Conservation (phyloP, 257 asterid genomes). For the Orobanche coerulescens region DNA sequence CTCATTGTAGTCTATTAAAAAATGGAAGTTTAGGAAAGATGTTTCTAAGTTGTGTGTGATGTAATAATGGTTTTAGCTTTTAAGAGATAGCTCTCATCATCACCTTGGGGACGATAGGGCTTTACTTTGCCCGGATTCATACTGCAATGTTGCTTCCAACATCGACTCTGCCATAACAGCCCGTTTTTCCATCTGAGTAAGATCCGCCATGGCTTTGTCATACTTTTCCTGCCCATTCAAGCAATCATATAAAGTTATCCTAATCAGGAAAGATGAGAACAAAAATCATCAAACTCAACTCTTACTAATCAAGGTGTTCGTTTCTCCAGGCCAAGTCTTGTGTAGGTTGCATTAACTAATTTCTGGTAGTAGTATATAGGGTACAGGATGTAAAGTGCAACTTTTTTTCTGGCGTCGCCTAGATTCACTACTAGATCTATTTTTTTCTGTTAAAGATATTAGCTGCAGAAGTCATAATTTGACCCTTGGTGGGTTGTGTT, state of each 20-base stretch:
- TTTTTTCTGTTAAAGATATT: not conserved
- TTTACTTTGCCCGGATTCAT: conserved; percentile 79
- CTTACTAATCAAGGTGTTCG: not conserved
- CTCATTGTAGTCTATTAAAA: not conserved
- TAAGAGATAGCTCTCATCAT: conserved; percentile 2
- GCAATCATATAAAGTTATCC: not conserved
- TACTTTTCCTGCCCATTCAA: conserved; percentile 53
- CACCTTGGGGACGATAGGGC: conserved; percentile 67
- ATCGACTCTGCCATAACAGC: conserved; percentile 83
- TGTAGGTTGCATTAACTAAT: not conserved
- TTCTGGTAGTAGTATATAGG: not conserved
- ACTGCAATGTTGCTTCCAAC: conserved; percentile 83
- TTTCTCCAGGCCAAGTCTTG: not conserved
- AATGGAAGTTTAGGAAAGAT: not conserved
- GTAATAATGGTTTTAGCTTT: not conserved
- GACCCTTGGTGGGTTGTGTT: too few species aligned
- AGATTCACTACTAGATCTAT: not conserved
- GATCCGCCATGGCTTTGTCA: conserved; percentile 43
- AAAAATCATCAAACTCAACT: not conserved
- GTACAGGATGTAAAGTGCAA: not conserved
- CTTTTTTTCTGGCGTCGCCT: not conserved
- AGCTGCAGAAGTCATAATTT: not conserved
- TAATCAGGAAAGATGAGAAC: not conserved
- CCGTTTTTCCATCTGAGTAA: conserved; percentile 67
- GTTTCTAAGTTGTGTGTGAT: not conserved